phyloP scores from a whole-genome alignment of 345 rosid species.

The Camelina neglecta region DNA sequence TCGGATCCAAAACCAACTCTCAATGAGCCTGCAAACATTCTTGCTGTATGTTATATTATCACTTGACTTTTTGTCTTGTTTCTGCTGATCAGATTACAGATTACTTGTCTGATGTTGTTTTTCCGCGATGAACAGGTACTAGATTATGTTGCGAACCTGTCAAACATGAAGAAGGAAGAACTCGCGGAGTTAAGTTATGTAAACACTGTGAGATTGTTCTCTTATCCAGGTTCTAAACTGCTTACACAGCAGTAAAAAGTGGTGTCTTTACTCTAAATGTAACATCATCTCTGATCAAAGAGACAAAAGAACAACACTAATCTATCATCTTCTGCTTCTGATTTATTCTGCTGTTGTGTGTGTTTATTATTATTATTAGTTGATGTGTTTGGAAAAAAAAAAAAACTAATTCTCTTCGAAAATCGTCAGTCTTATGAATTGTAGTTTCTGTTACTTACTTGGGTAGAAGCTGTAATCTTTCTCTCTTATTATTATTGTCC shows the following conservation, averaged over 20 bases:
- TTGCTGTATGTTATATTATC: slow-evolving; percentile 46
- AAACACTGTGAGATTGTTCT: slow-evolving; percentile 67
- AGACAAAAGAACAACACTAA: slow-evolving; percentile 7
- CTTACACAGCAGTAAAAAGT: slow-evolving; percentile 1
- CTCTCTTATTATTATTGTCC: neutral
- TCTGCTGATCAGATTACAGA: slow-evolving; percentile 3
- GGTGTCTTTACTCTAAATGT: neutral
- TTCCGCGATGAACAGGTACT: slow-evolving; percentile 60
- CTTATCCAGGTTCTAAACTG: slow-evolving; percentile 61
- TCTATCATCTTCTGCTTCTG: slow-evolving; percentile 7
- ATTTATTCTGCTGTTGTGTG: neutral
- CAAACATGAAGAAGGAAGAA: slow-evolving; percentile 66
- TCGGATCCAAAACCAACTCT: slow-evolving; percentile 54
- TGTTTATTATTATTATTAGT: neutral
- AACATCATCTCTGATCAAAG: slow-evolving; percentile 5
- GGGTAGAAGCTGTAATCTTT: neutral
- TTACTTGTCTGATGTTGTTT: slow-evolving; percentile 23
- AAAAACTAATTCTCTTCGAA: neutral
- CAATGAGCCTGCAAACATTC: slow-evolving; percentile 90
- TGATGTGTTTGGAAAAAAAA: slow-evolving; percentile 1
- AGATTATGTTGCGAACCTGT: slow-evolving; percentile 64
- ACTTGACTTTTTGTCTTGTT: neutral
- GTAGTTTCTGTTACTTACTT: neutral
- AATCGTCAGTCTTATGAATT: neutral
- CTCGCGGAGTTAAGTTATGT: slow-evolving; percentile 63